phyloP scores from a whole-genome alignment of 768 basidiomycete species.

The Termitomyces sp. region DNA sequence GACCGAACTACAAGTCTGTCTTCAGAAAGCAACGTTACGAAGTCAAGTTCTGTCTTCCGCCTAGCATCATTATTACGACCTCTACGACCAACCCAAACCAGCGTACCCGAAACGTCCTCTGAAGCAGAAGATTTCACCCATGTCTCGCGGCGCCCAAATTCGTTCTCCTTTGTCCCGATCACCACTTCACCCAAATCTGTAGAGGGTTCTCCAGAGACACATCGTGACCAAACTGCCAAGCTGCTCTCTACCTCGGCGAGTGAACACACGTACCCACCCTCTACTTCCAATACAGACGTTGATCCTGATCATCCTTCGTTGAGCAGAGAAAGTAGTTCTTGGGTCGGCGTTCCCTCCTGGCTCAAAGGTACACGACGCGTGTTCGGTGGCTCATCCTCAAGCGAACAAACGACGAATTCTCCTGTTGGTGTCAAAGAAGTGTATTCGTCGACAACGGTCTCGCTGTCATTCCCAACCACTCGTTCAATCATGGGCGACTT shows the following conservation, averaged over 20 bases:
- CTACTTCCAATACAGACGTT: constrained; percentile 44
- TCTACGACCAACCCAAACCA: constrained; percentile 35
- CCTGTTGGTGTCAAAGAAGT: constrained; percentile 50
- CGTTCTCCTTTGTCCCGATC: constrained; percentile 56
- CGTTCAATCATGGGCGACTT: constrained; percentile 47
- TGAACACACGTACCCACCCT: constrained; percentile 80
- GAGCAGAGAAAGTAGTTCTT: constrained; percentile 45
- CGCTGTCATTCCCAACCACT: constrained; percentile 25
- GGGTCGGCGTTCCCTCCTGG: constrained; percentile 76
- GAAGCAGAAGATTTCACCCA: constrained; percentile 67
- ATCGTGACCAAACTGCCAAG: constrained; percentile 10
- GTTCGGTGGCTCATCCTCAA: constrained; percentile 25
- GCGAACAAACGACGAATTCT: constrained; percentile 22
- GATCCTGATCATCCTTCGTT: constrained; percentile 43
- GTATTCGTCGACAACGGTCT: constrained; percentile 39
- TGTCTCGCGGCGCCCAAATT: constrained; percentile 50
- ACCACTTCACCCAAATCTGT: constrained; percentile 35
- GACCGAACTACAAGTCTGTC: constrained; percentile 39
- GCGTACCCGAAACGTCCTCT: constrained; percentile 25
- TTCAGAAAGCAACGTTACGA: constrained; percentile 23
- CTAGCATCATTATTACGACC: constrained; percentile 64
- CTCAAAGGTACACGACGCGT: constrained; percentile 46
- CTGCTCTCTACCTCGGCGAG: constrained; percentile 19
- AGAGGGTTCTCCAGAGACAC: constrained; percentile 10
- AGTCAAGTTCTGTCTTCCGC: constrained; percentile 47